Evolutionary conservation across 352 stramenopile species (phyloP).

Genomic region (Globisporangium spiculum): DNA sequence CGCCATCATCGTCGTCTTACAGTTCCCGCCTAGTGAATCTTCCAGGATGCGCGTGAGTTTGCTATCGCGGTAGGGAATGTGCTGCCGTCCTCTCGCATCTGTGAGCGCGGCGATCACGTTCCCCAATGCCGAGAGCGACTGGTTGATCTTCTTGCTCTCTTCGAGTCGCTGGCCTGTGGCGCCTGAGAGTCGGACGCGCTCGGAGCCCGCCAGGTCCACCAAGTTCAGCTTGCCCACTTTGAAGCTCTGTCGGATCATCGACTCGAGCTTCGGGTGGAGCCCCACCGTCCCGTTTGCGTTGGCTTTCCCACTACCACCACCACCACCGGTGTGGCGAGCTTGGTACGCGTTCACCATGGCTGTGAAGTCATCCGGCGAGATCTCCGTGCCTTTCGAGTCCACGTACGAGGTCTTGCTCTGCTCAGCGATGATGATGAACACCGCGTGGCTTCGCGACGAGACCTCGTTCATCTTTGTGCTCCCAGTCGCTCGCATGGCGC

Average conservation of each 20-base stretch:
- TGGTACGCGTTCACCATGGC: conserved; percentile 76
- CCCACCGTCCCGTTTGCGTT: conserved; percentile 29
- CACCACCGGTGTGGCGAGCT: conserved; percentile 34
- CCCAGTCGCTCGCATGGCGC: conserved; percentile 74
- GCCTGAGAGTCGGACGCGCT: conserved; percentile 86
- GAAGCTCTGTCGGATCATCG: conserved; percentile 91
- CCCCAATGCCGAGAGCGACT: conserved; percentile 87
- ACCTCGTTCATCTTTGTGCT: conserved; percentile 91
- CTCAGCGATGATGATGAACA: conserved; percentile 96
- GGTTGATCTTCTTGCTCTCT: conserved; percentile 93
- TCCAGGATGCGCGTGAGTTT: conserved; percentile 93
- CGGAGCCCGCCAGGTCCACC: conserved; percentile 90
- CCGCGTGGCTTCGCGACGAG: conserved; percentile 84
- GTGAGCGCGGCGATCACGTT: conserved; percentile 91
- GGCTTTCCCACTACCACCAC: conserved; percentile 4
- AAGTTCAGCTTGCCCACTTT: conserved; percentile 95
- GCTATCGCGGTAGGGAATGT: conserved; percentile 93
- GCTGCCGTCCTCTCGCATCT: conserved; percentile 79
- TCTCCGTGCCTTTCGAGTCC: conserved; percentile 73
- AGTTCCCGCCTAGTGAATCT: conserved; percentile 89
- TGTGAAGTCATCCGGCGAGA: conserved; percentile 85
- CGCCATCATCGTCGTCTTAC: conserved; percentile 96
- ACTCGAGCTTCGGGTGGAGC: conserved; percentile 78
- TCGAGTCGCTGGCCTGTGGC: conserved; percentile 87
- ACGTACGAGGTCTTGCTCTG: conserved; percentile 91